phyloP scores from a whole-genome alignment of 257 asterid genomes.

The Nicotiana paniculata region DNA sequence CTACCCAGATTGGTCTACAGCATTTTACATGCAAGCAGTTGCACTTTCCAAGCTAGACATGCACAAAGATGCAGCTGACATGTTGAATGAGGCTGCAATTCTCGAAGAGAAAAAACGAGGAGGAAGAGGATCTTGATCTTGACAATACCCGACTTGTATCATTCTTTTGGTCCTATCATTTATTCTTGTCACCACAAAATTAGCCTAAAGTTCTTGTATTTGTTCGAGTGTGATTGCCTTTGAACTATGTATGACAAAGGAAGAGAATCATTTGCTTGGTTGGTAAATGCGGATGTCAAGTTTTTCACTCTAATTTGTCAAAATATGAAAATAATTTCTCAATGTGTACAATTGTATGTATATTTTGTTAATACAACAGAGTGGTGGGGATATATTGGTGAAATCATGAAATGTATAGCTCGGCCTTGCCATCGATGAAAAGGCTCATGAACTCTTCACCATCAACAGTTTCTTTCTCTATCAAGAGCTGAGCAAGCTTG shows the following conservation, averaged over 20 bases:
- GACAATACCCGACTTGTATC: neutral
- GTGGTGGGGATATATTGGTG: neutral
- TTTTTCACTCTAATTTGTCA: constrained; percentile 17
- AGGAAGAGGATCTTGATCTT: constrained; percentile 37
- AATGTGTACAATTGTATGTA: constrained; percentile 17
- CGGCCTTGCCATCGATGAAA: constrained; percentile 92
- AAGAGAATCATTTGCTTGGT: constrained; percentile 16
- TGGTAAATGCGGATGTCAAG: constrained; percentile 16
- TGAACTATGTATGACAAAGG: constrained; percentile 35
- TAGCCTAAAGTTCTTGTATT: constrained; percentile 17
- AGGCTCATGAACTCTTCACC: constrained; percentile 99
- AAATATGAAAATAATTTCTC: constrained; percentile 23
- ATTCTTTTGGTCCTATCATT: constrained; percentile 1
- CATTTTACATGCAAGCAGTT: constrained; percentile 96
- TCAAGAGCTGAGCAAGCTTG: constrained; percentile 80
- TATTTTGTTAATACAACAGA: constrained; percentile 18
- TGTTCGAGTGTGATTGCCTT: constrained; percentile 34
- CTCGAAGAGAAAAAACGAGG: constrained; percentile 84
- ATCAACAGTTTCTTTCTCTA: constrained; percentile 92
- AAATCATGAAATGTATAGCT: constrained; percentile 52
- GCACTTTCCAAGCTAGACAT: constrained; percentile 93
- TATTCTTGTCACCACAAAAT: constrained; percentile 1
- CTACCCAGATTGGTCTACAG: constrained; percentile 91
- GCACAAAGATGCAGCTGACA: constrained; percentile 96
- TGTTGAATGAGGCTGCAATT: constrained; percentile 86